Base-by-base conservation (phyloP, 768 basidiomycete genomes). In the Pleurotus ostreatus region DNA sequence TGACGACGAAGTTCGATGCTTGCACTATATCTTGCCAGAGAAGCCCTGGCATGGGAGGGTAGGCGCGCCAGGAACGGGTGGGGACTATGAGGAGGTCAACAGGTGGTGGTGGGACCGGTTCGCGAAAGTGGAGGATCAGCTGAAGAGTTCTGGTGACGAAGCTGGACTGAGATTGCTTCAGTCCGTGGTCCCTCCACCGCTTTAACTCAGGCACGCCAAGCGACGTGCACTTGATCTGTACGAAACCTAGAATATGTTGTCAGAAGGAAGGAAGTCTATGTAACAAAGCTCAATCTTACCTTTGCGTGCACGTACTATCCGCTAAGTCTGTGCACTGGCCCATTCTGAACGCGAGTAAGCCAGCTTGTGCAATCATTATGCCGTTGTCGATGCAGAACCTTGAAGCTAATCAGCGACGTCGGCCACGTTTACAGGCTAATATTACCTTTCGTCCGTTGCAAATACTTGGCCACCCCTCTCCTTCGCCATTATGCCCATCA, bases 371-470 rank as follows among this genome's bases (percentile, higher is more conserved):
- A 55, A 99, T 98, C 97, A 99, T 99, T 62, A 98, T 96, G 1
- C 97, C 97, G 62, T 99, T 99, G 69, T 99, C 97, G 58, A 99
- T 98, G 71, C 97, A 98, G 71, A 96, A 98, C 54, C 95, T 96
- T 63, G 23, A 38, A 30, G 18, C 49, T 51, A 16, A 47, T 34
- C 7, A 45, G n/a, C 15, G 25, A 6, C 25, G 25, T 40, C 30
- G 20, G 34, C 13, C 37, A 49, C 40, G n/a, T 23, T n/a, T 25
- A 53, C 34, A 9, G 45, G 40, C 37, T 5, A 60, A 34, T 34
- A 80, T 52, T 62, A 91, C 96, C 94, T 79, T 70, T 98, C 95
- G 68, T 99, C 96, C 0, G 92, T 98, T 4, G 95, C 94, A 67
- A 97, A 98, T 4, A 98, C 88, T 46, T 79, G 80, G 0, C 95